Evolutionary conservation across 2,329 filamentous ascomycete species (phyloP).

Genomic region (Tolypocladium tundrense): DNA sequence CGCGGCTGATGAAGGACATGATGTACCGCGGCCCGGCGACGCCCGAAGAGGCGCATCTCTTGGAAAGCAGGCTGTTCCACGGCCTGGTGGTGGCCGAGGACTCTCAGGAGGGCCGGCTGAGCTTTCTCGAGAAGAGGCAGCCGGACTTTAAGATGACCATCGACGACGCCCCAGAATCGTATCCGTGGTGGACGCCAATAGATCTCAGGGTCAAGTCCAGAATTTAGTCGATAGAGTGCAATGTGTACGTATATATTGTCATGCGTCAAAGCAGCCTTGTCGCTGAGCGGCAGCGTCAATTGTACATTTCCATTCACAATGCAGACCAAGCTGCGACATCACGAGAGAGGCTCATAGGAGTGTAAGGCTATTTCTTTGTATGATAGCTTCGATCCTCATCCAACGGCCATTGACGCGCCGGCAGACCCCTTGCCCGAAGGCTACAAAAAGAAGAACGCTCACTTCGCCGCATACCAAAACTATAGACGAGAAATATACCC

Average conservation of each 20-base stretch:
- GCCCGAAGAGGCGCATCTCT: conserved; percentile 59
- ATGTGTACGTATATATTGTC: neutral
- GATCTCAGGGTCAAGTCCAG: conserved; percentile 19
- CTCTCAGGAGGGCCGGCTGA: conserved; percentile 50
- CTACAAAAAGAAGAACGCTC: neutral
- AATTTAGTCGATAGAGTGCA: conserved; percentile 2
- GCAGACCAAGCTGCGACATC: neutral
- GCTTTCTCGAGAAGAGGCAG: conserved; percentile 60
- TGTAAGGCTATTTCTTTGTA: neutral
- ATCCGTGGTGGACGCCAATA: conserved; percentile 58
- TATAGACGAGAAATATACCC: neutral
- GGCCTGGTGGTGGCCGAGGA: conserved; percentile 49
- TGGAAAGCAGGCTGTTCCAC: conserved; percentile 56
- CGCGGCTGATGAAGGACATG: conserved; percentile 60
- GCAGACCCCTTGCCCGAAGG: neutral
- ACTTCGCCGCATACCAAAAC: neutral
- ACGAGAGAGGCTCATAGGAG: neutral
- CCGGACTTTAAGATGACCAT: conserved; percentile 52
- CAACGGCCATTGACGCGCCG: neutral
- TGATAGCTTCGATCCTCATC: neutral
- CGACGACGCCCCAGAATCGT: conserved; percentile 47
- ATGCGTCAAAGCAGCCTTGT: neutral
- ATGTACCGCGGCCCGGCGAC: conserved; percentile 50
- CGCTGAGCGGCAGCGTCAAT: neutral
- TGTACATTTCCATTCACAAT: neutral